phyloP scores from a whole-genome alignment of 2,329 filamentous ascomycete species.

The Diplodia sapinea region DNA sequence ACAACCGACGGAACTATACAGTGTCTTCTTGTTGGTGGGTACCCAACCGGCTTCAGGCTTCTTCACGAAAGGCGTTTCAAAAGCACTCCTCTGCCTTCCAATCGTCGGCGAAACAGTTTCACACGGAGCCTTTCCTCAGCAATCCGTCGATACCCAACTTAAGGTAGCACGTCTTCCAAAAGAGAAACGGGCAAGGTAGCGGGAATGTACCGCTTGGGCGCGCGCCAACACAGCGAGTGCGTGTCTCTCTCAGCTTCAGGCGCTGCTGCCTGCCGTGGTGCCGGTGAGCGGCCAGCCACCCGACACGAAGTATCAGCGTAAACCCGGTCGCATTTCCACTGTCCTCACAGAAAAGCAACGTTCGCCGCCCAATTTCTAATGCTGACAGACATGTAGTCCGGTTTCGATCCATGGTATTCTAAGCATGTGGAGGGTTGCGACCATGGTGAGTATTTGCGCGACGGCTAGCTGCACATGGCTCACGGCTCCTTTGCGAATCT shows the following conservation, averaged over 20 bases:
- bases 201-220: neutral
- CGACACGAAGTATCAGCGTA: neutral
- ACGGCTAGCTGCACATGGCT: neutral
- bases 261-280: slow-evolving; percentile 12
- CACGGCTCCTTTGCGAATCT: neutral
- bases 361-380: neutral
- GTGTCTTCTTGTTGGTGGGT: neutral
- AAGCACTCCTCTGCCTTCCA: neutral
- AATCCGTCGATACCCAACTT: neutral
- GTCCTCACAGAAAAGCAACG: neutral
- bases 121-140: neutral
- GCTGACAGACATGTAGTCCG: neutral
- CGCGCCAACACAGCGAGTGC: neutral
- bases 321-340: neutral
- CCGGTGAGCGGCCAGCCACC: no score
- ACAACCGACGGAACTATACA: neutral
- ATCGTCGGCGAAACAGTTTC: neutral
- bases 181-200: neutral
- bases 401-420: neutral
- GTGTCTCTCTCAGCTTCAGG: neutral
- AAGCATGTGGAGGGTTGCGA: neutral
- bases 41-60: neutral
- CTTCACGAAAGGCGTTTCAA: neutral
- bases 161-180: neutral
- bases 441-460: neutral